phyloP scores from a whole-genome alignment of 352 stramenopile species.

The Phytophthora meadii region DNA sequence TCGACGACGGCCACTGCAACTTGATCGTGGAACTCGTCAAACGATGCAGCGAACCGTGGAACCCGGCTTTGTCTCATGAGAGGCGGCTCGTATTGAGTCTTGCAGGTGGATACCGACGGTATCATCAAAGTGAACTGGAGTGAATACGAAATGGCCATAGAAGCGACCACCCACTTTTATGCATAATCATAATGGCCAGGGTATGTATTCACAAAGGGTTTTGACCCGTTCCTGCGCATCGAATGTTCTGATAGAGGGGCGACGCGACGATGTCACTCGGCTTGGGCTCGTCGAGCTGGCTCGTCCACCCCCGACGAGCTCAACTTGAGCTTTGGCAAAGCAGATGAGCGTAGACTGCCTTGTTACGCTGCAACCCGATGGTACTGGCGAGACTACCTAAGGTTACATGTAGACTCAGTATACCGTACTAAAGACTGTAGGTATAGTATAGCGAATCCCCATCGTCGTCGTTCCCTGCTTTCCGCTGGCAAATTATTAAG shows the following conservation, averaged over 20 bases:
- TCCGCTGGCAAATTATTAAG: no score
- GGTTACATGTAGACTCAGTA: no score
- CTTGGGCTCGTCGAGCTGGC: no score
- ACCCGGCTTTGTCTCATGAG: conserved; percentile 5
- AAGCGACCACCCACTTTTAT: not conserved
- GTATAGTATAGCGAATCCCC: no score
- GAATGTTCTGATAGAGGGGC: not conserved
- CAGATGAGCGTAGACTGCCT: not conserved
- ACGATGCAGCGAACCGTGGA: conserved; percentile 1
- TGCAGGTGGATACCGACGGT: not conserved
- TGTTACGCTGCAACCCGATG: not conserved
- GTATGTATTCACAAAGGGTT: not conserved
- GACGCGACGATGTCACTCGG: conserved; percentile 12
- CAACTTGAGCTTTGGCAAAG: conserved; percentile 16
- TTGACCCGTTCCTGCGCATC: not conserved
- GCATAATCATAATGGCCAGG: not conserved
- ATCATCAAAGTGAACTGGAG: not conserved
- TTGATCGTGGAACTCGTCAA: not conserved
- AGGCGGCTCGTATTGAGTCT: not conserved
- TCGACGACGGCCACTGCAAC: not conserved
- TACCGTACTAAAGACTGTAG: no score
- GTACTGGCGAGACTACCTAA: no score
- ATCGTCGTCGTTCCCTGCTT: no score
- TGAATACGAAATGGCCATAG: not conserved
- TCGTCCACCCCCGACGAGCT: not conserved